Percentiles rank a stretch among this genome's conserved stretches.
These are phyloP conservation scores for Apodospora peruviana DNA, from an alignment of 495 filamentous ascomycete genomes.

Conservation along the genomic window DNA sequence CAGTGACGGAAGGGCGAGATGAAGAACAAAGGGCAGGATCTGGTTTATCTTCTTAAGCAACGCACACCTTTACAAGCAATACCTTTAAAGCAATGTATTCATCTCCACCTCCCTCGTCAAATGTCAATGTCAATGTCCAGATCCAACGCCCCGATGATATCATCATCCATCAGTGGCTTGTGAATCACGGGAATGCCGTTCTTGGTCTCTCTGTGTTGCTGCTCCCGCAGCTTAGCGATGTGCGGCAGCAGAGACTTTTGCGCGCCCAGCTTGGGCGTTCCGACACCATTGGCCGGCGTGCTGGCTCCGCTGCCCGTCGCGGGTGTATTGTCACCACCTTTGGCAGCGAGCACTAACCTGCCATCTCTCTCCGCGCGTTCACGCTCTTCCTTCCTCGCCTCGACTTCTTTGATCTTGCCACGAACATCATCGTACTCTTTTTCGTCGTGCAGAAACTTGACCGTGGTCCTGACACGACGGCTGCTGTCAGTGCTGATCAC, in stretches of 20 bases:
- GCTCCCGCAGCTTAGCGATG: conserved; percentile 46
- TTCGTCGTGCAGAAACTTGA: conserved; percentile 59
- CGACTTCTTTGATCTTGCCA: not conserved
- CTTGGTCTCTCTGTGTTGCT: conserved; percentile 50
- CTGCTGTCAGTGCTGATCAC: conserved; percentile 47
- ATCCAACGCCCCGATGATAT: conserved; percentile 76
- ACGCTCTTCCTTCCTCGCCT: not conserved
- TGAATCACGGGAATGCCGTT: conserved; percentile 60
- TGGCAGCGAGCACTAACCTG: no score
- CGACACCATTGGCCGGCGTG: conserved; percentile 38
- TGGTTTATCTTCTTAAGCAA: no score
- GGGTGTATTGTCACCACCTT: no score
- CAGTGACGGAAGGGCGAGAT: no score
- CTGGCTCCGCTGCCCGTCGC: conserved; percentile 33
- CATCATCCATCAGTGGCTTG: conserved; percentile 73
- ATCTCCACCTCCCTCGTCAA: not conserved
- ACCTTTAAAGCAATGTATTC: no score
- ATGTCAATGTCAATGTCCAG: conserved; percentile 79
- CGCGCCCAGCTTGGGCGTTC: conserved; percentile 28
- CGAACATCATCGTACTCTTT: not conserved
- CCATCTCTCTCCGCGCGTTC: no score
- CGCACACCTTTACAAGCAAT: no score
- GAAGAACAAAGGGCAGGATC: no score
- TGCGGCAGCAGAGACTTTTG: conserved; percentile 25
- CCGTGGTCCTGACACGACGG: conserved; percentile 55